Evolutionary conservation across 78 protist genomes (phyloP), one percentile per base, ranked within the genome.

Genomic region (Parvularia atlantis): DNA sequence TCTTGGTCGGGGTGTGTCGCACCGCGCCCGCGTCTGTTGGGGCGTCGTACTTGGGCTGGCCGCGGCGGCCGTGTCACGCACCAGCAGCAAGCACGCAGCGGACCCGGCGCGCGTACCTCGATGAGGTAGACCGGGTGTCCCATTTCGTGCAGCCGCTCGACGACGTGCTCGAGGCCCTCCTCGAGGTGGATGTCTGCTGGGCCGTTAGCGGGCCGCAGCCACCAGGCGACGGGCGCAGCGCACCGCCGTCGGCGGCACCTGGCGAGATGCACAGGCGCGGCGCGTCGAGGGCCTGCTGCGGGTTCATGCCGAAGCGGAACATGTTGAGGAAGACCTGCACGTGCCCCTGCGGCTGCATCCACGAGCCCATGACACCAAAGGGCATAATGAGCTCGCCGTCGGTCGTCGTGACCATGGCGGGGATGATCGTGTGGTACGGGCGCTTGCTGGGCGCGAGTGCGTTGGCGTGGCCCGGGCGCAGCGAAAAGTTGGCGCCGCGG

Each of bases 371-470:
- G 40, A 75, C 78, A 7, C 87, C 83, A 66, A 85, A 81, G 20
- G 82, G 0, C 1, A 66, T 57, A 37, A 9, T 69, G 2, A 83
- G 75, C 56, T 62, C 80, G 11, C 87, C 86, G 40, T 54, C 59
- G 0, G 26, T 19, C 46, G 37, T 2, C 7, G 77, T 67, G 11
- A 63, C 69, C 75, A 88, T 81, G 31, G 80, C 80, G 1, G 95
- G 95, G 40, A 91, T 83, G 74, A 91, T 91, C 20, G 96, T 91
- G 89, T 91, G 96, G 79, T 85, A 91, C 26, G 92, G 89, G 40
- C 96, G 53, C 80, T 87, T 88, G 30, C 54, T 2, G 0, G 89
- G 89, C 13, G n/a, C 79, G 28, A 85, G 33, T 22, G 31, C 33
- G 63, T 91, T 91, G 35, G 83, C 81, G 70, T 81, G 87, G 44